phyloP scores from a whole-genome alignment of 139 green algal species.

The Picochlorum sp. region DNA sequence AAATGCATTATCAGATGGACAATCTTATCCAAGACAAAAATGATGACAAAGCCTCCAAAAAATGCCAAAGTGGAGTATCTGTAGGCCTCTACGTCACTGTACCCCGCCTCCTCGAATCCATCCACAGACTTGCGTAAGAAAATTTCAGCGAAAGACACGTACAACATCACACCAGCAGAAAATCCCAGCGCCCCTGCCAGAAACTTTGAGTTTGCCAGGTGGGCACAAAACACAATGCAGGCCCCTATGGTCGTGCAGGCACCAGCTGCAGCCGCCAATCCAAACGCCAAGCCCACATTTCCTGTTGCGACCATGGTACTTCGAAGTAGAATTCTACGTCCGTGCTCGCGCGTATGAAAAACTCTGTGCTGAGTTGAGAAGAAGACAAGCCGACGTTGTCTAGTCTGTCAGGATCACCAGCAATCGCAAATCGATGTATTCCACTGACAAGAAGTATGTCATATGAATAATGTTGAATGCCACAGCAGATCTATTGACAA shows the following conservation, averaged over 20 bases:
- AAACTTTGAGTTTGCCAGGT: conserved; percentile 33
- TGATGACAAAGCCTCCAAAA: conserved; percentile 49
- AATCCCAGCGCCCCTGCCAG: conserved; percentile 45
- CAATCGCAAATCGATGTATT: too few species aligned
- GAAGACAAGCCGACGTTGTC: too few species aligned
- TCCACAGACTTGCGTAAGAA: conserved; percentile 39
- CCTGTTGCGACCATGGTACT: conserved; percentile 3
- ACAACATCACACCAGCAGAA: conserved; percentile 62
- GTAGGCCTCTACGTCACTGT: conserved; percentile 20
- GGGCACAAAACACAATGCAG: conserved; percentile 43
- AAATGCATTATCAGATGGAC: conserved; percentile 31
- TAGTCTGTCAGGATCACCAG: too few species aligned
- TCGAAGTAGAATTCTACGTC: not conserved
- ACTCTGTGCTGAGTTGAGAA: too few species aligned
- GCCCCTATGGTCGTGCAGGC: conserved; percentile 44
- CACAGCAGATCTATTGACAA: too few species aligned
- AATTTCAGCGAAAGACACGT: conserved; percentile 63
- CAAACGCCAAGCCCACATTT: conserved; percentile 56
- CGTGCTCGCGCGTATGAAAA: too few species aligned
- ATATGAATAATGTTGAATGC: too few species aligned
- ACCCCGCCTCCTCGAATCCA: conserved; percentile 34
- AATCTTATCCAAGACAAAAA: conserved; percentile 38
- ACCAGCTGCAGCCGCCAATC: conserved; percentile 47
- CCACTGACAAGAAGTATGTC: too few species aligned
- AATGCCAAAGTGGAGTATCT: conserved; percentile 53